Evolutionary conservation across 805 yeast species (phyloP).

Genomic region (Candida bentonensis): DNA sequence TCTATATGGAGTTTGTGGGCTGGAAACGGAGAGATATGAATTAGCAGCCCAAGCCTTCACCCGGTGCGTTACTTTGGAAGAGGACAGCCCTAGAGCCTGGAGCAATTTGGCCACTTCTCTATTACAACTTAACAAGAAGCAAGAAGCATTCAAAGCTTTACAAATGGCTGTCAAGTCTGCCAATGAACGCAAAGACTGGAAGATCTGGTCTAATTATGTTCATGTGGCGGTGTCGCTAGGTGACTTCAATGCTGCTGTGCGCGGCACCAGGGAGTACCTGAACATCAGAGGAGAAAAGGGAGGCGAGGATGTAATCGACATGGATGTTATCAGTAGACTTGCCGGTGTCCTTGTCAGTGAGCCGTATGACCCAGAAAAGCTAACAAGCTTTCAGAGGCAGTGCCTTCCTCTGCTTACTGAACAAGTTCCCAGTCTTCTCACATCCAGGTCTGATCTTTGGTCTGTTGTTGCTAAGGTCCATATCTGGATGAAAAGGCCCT

Average conservation of each 20-base stretch:
- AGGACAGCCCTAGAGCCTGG: constrained; percentile 74
- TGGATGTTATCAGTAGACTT: constrained; percentile 61
- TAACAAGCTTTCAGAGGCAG: constrained; percentile 49
- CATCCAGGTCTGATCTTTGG: constrained; percentile 60
- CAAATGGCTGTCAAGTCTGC: constrained; percentile 62
- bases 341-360: constrained; percentile 32
- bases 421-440: constrained; percentile 53
- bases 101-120: constrained; percentile 78
- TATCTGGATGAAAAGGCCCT: constrained; percentile 73
- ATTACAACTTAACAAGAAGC: constrained; percentile 44
- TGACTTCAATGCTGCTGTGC: constrained; percentile 82
- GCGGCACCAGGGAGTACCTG: constrained; percentile 51
- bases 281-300: constrained; percentile 18
- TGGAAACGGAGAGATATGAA: constrained; percentile 56
- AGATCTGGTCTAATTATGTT: constrained; percentile 78
- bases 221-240: constrained; percentile 65
- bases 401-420: constrained; percentile 62
- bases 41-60: constrained; percentile 86
- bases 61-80: constrained; percentile 77
- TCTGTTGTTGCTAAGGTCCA: constrained; percentile 73
- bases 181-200: constrained; percentile 63
- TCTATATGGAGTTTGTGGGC: constrained; percentile 80
- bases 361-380: constrained; percentile 17
- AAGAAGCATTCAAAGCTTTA: constrained; percentile 76
- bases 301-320: constrained; percentile 40